phyloP scores from a whole-genome alignment of 306 rosid species.

The Cucumis melo region DNA sequence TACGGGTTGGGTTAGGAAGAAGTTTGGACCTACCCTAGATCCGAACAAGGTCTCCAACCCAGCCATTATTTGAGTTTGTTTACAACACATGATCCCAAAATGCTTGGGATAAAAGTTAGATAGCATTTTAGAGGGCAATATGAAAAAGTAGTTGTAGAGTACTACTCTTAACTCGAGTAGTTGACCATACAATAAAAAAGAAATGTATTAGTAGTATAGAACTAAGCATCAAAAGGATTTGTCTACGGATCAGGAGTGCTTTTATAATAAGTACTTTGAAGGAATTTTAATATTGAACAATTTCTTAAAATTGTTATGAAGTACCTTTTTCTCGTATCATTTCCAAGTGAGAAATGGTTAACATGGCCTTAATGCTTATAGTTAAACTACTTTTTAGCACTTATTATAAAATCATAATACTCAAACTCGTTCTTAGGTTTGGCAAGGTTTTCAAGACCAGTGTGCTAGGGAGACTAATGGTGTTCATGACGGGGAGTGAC shows the following conservation, averaged over 20 bases:
- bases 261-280: too few relatives aligned
- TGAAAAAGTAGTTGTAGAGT: neutral
- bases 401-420: neutral
- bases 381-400: neutral
- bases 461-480: constrained; percentile 63
- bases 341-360: neutral
- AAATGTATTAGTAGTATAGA: neutral
- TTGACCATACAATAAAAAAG: neutral
- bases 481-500: constrained; percentile 83
- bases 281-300: neutral
- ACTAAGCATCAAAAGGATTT: neutral
- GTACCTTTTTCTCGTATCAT: neutral
- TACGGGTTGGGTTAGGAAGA: too few relatives aligned
- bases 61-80: too few relatives aligned
- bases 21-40: too few relatives aligned
- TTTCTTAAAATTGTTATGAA: neutral
- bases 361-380: neutral
- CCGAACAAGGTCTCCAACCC: too few relatives aligned
- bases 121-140: neutral
- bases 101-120: neutral
- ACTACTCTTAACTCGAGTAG: neutral
- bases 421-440: constrained; percentile 20
- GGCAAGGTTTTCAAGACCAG: constrained; percentile 74
- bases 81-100: too few relatives aligned
- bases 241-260: neutral